phyloP scores from a whole-genome alignment of 2,329 filamentous ascomycete species.

The Myriosclerotinia duriaeana region DNA sequence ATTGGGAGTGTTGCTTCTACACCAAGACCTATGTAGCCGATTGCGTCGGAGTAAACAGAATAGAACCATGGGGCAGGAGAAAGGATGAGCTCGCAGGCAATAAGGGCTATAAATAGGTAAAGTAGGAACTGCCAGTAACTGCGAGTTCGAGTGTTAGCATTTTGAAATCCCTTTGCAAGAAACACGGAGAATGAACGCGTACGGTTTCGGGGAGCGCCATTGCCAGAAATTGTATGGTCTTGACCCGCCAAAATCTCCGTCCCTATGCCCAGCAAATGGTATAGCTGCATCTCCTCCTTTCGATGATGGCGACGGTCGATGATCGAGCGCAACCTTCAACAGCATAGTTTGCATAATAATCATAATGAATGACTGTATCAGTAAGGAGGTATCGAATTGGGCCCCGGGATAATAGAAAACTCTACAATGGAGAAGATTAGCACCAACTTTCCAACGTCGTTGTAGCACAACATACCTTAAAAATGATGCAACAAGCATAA shows the following conservation, averaged over 20 bases:
- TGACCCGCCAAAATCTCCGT: conserved; percentile 43
- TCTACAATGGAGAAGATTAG: conserved; percentile 42
- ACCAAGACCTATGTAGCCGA: conserved; percentile 73
- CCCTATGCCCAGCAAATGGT: conserved; percentile 57
- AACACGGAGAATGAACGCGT: conserved; percentile 27
- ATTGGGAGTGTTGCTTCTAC: conserved; percentile 81
- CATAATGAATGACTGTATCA: conserved; percentile 66
- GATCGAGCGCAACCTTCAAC: conserved; percentile 67
- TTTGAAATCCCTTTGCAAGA: not conserved
- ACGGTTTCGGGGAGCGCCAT: conserved; percentile 71
- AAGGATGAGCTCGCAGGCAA: conserved; percentile 66
- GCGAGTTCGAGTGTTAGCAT: conserved; percentile 18
- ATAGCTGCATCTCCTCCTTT: conserved; percentile 59
- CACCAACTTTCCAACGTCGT: not conserved
- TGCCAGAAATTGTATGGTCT: conserved; percentile 81
- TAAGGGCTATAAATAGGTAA: conserved; percentile 62
- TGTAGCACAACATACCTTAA: conserved; percentile 51
- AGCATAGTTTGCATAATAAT: conserved; percentile 62
- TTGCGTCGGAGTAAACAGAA: conserved; percentile 61
- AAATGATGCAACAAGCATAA: conserved; percentile 69
- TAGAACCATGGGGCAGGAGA: conserved; percentile 59
- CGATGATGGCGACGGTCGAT: conserved; percentile 59
- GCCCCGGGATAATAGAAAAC: conserved; percentile 70
- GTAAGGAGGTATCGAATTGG: conserved; percentile 61
- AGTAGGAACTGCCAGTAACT: conserved; percentile 78